A percentile compares a stretch with the other conserved stretches of the same genome.
These are phyloP conservation scores for Tilletiaria anomala DNA, from an alignment of 1,284 basidiomycete genomes.

Conservation along the genomic window DNA sequence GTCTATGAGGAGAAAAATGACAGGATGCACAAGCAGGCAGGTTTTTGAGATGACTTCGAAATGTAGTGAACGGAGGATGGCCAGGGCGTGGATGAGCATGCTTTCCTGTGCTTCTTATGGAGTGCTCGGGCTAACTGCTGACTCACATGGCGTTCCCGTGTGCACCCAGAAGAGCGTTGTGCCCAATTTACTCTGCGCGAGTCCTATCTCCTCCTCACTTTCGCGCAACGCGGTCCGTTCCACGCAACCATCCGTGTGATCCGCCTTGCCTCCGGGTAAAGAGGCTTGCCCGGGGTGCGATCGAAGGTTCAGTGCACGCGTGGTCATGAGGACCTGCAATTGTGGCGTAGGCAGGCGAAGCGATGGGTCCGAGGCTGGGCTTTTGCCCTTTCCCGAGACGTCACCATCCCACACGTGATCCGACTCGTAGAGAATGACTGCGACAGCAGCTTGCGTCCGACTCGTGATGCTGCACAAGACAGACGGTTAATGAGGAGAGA, in stretches of 20 bases:
- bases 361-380: not conserved
- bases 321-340: conserved; percentile 15
- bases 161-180: conserved; percentile 6
- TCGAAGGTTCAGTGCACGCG: conserved; percentile 15
- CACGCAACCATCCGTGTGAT: conserved; percentile 6
- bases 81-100: too few relatives aligned
- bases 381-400: not conserved
- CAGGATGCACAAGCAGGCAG: conserved; percentile 17
- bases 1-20: conserved; percentile 10
- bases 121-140: too few relatives aligned
- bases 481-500: too few relatives aligned
- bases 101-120: too few relatives aligned
- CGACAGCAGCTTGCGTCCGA: conserved; percentile 15
- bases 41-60: conserved; percentile 14
- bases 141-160: conserved; percentile 11
- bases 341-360: not conserved
- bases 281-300: conserved; percentile 20
- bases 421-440: conserved; percentile 12
- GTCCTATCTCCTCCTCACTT: conserved; percentile 13
- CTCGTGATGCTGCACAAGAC: conserved; percentile 9
- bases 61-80: not conserved
- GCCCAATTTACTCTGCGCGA: conserved; percentile 3
- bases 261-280: conserved; percentile 18
- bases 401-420: not conserved
- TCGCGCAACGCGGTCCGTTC: conserved; percentile 15